phyloP scores from a whole-genome alignment of 2,329 filamentous ascomycete genomes.

The Hypomyces rosellus region DNA sequence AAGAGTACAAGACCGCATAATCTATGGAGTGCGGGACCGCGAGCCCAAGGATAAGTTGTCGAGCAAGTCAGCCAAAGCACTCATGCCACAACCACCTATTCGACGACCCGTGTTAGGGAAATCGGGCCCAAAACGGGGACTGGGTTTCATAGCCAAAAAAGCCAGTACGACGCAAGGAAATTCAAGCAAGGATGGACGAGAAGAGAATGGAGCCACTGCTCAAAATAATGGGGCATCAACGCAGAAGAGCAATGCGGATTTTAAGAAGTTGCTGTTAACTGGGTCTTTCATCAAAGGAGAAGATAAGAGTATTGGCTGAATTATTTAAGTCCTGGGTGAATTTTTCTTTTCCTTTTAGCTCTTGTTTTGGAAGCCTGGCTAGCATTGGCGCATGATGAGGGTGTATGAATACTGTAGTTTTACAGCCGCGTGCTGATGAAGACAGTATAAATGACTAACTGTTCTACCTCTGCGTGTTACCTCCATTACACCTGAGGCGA shows the following conservation, averaged over 20 bases:
- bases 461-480: no score
- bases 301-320: conserved; percentile 3
- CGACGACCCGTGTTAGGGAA: conserved; percentile 38
- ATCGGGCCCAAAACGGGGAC: conserved; percentile 33
- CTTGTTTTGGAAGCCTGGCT: neutral
- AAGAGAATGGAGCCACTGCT: conserved; percentile 19
- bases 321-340: neutral
- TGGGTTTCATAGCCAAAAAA: conserved; percentile 35
- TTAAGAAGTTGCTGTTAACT: conserved; percentile 46
- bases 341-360: neutral
- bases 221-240: conserved; percentile 18
- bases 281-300: conserved; percentile 12
- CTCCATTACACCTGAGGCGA: no score
- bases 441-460: no score
- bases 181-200: neutral
- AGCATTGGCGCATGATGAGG: no score
- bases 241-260: conserved; percentile 51
- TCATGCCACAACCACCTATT: conserved; percentile 41
- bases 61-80: conserved; percentile 16
- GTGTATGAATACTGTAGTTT: no score
- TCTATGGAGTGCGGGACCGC: conserved; percentile 27
- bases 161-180: conserved; percentile 14
- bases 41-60: conserved; percentile 17
- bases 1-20: conserved; percentile 23
- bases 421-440: no score